Conservation (phyloP, 2,329 filamentous ascomycete species). For the Beauveria sp. region DNA sequence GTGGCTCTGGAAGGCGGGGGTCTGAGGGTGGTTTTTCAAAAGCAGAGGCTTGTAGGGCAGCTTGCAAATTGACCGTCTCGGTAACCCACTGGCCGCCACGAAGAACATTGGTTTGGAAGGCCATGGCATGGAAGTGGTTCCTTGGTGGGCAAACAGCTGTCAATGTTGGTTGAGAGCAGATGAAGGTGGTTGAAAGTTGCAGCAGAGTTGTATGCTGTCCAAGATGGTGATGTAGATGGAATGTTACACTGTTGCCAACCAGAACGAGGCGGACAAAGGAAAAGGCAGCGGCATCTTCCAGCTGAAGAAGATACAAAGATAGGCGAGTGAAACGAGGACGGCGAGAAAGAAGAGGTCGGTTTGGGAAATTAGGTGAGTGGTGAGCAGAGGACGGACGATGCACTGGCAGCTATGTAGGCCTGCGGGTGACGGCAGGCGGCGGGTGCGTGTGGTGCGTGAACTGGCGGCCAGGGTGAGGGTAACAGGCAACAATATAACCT, state of each 20-base stretch:
- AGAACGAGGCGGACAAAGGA: not conserved
- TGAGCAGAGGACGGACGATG: not conserved
- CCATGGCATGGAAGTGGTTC: constrained; percentile 25
- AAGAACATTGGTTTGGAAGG: constrained; percentile 48
- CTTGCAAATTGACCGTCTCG: constrained; percentile 39
- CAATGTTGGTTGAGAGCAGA: not conserved
- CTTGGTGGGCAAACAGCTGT: not conserved
- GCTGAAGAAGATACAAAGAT: not conserved
- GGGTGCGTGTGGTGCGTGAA: not conserved
- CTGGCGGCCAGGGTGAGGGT: not conserved
- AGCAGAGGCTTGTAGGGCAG: constrained; percentile 32
- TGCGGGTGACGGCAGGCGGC: no score
- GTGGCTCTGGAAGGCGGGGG: constrained; percentile 29
- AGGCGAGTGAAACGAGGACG: not conserved
- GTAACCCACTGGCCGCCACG: constrained; percentile 50
- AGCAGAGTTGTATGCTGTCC: not conserved
- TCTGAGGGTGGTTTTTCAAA: constrained; percentile 24
- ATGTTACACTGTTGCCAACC: not conserved
- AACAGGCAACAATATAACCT: not conserved
- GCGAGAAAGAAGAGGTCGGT: not conserved
- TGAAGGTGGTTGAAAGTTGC: not conserved
- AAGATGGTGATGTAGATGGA: not conserved
- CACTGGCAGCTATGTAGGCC: no score
- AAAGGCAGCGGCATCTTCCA: constrained; percentile 1
- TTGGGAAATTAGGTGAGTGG: not conserved